Evolutionary conservation across 2,329 filamentous ascomycete genomes (phyloP).

Genomic region (Pseudogymnoascus sp.): DNA sequence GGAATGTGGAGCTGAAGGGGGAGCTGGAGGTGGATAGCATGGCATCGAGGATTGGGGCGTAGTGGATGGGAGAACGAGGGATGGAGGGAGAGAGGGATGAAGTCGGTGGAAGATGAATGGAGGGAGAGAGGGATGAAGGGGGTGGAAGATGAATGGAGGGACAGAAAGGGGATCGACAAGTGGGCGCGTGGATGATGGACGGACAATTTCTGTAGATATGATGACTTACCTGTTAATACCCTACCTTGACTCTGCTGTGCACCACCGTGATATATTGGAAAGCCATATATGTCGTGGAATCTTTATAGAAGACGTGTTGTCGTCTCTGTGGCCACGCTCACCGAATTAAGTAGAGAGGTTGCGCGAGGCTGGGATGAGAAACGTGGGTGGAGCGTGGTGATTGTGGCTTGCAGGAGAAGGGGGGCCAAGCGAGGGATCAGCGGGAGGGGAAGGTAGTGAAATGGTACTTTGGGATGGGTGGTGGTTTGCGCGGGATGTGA

Average conservation of each 20-base stretch:
- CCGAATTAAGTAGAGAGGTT: background rate
- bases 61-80: constrained; percentile 20
- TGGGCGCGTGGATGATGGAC: background rate
- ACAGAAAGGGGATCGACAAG: background rate
- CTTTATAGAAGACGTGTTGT: background rate
- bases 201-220: background rate
- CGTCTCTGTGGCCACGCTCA: background rate
- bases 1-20: constrained; percentile 35
- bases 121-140: constrained; percentile 45
- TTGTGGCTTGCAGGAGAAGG: background rate
- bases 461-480: background rate
- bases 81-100: constrained; percentile 43
- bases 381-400: background rate
- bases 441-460: background rate
- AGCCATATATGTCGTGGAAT: background rate
- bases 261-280: background rate
- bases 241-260: background rate
- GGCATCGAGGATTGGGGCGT: constrained; percentile 19
- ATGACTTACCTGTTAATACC: constrained; percentile 1
- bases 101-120: constrained; percentile 34
- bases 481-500: background rate
- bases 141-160: background rate
- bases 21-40: constrained; percentile 56
- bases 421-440: background rate
- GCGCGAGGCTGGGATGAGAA: background rate